These are phyloP conservation scores for Pleurotus salmoneostramineus DNA, from an alignment of 768 basidiomycete genomes.

Conservation along the genomic window DNA sequence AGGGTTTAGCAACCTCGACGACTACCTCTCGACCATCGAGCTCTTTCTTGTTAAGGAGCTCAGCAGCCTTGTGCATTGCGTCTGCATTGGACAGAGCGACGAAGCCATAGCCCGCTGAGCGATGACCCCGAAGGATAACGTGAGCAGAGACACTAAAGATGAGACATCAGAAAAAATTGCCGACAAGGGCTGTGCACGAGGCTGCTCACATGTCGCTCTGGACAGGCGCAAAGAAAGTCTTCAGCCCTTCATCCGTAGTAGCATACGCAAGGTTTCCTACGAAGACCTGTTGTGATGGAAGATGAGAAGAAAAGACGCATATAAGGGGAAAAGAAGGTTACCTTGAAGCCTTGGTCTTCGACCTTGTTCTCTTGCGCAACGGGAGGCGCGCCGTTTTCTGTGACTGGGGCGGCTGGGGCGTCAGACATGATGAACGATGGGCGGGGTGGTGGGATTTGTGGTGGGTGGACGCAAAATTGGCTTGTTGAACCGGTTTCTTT, in stretches of 20 bases:
- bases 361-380: conserved; percentile 58
- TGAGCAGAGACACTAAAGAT: conserved; percentile 68
- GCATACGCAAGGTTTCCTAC: conserved; percentile 94
- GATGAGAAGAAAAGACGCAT: conserved; percentile 8
- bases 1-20: conserved; percentile 90
- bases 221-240: conserved; percentile 89
- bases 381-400: conserved; percentile 82
- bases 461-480: conserved; percentile 51
- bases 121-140: conserved; percentile 80
- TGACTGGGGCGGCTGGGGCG: conserved; percentile 82
- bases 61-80: conserved; percentile 84
- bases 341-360: conserved; percentile 83
- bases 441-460: conserved; percentile 48
- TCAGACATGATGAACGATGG: conserved; percentile 77
- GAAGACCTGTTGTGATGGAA: conserved; percentile 65
- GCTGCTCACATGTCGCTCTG: conserved; percentile 80
- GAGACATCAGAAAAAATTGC: conserved; percentile 14
- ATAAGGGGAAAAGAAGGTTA: conserved; percentile 22
- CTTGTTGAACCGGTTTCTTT: conserved; percentile 83
- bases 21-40: conserved; percentile 87
- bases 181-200: conserved; percentile 30
- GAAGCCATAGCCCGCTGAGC: conserved; percentile 92
- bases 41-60: conserved; percentile 81
- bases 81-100: conserved; percentile 78
- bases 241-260: conserved; percentile 93